Percentiles rank a stretch among this genome's conserved stretches.
phyloP scores from a whole-genome alignment of 352 stramenopile genomes.

The Phytophthora fragariaefolia region DNA sequence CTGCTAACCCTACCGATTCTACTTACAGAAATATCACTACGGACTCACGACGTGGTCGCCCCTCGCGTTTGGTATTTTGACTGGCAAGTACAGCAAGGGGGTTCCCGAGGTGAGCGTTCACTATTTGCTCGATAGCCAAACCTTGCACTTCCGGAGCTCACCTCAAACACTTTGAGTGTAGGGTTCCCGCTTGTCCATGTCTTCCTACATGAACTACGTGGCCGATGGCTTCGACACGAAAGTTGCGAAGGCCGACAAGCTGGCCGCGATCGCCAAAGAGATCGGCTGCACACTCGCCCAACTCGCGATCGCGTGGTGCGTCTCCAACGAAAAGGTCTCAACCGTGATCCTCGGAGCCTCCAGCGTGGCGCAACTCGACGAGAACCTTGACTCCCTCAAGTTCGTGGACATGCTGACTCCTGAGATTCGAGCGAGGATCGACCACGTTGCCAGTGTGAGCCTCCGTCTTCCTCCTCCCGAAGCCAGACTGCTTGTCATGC shows the following conservation, averaged over 20 bases:
- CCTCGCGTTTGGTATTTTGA: conserved; percentile 66
- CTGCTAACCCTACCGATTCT: not conserved
- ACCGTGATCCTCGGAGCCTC: conserved; percentile 62
- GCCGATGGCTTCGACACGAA: conserved; percentile 39
- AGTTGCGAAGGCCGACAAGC: conserved; percentile 36
- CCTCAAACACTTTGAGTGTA: conserved; percentile 11
- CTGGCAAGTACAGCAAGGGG: conserved; percentile 78
- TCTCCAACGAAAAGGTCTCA: conserved; percentile 54
- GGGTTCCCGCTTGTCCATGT: conserved; percentile 52
- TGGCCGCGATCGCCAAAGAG: conserved; percentile 41
- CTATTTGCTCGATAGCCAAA: not conserved
- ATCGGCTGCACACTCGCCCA: conserved; percentile 52
- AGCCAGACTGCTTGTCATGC: conserved; percentile 24
- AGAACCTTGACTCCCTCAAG: conserved; percentile 54
- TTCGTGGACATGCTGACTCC: conserved; percentile 59
- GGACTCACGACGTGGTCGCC: conserved; percentile 76
- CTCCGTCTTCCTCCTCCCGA: conserved; percentile 21
- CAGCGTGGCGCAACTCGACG: conserved; percentile 54
- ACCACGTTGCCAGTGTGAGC: conserved; percentile 47
- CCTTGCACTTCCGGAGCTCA: not conserved
- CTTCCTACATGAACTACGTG: conserved; percentile 44
- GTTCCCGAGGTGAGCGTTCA: conserved; percentile 37
- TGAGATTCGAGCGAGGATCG: conserved; percentile 53
- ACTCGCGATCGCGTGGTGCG: conserved; percentile 62
- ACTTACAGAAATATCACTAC: conserved; percentile 58